phyloP scores from a whole-genome alignment of 768 basidiomycete species.

The Saitozyma podzolica region DNA sequence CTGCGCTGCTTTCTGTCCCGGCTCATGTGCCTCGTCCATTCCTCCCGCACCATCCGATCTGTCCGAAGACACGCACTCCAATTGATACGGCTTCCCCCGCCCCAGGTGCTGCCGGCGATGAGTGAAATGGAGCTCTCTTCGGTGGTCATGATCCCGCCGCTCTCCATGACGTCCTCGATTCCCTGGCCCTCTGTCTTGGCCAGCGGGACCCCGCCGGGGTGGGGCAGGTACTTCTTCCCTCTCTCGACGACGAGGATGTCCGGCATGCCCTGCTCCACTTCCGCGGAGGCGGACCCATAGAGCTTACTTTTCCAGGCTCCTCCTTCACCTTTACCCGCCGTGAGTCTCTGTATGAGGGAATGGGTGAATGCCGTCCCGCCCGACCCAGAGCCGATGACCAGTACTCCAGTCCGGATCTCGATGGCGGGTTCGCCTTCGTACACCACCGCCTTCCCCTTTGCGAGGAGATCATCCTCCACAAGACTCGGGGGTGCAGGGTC shows the following conservation, averaged over 20 bases:
- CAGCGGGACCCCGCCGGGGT: slow-evolving; percentile 3
- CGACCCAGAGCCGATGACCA: slow-evolving; percentile 10
- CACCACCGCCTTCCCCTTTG: background rate
- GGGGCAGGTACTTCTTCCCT: slow-evolving; percentile 4
- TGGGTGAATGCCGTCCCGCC: slow-evolving; percentile 4
- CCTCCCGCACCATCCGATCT: slow-evolving; percentile 39
- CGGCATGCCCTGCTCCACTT: background rate
- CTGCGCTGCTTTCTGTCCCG: slow-evolving; percentile 8
- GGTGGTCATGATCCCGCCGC: slow-evolving; percentile 65
- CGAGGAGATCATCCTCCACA: background rate
- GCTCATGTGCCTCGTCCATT: slow-evolving; percentile 42
- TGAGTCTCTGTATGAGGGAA: slow-evolving; percentile 2
- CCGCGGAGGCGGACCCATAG: background rate
- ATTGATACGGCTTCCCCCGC: slow-evolving; percentile 45
- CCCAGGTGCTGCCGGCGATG: slow-evolving; percentile 57
- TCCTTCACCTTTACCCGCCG: background rate
- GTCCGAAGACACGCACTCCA: slow-evolving; percentile 44
- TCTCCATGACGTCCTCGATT: slow-evolving; percentile 57
- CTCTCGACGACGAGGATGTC: slow-evolving; percentile 13
- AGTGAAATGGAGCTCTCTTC: slow-evolving; percentile 69
- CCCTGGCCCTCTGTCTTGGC: background rate
- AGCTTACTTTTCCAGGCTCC: background rate
- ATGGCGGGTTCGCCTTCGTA: slow-evolving; percentile 8
- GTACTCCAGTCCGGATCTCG: slow-evolving; percentile 5
- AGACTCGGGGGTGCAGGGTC: too few relatives aligned